Percentiles rank a stretch among this genome's conserved stretches.
Evolutionary conservation across 2,329 filamentous ascomycete genomes (phyloP).

Genomic region (Fusarium humuli): DNA sequence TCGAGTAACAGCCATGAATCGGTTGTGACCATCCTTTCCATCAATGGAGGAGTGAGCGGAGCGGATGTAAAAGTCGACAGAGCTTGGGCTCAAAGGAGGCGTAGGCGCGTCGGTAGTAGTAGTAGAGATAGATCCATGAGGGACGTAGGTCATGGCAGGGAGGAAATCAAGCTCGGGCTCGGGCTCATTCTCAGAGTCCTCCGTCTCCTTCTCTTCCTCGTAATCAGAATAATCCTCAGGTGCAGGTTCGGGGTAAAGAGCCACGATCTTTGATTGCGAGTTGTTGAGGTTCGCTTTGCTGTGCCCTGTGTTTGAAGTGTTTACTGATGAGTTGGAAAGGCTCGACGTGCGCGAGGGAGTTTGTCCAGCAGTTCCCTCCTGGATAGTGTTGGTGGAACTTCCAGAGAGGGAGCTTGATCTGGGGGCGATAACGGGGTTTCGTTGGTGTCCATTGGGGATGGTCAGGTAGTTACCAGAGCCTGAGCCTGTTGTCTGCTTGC

Average conservation of each 20-base stretch:
- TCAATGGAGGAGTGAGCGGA: constrained; percentile 54
- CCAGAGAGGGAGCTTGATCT: constrained; percentile 45
- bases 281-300: constrained; percentile 49
- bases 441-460: constrained; percentile 50
- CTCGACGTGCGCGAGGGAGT: constrained; percentile 49
- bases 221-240: constrained; percentile 42
- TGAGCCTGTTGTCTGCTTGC: constrained; percentile 55
- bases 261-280: constrained; percentile 56
- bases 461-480: constrained; percentile 57
- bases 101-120: constrained; percentile 58
- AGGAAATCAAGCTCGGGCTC: constrained; percentile 33
- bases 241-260: constrained; percentile 50
- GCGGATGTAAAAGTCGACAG: constrained; percentile 61
- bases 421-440: constrained; percentile 29
- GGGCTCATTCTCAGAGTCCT: constrained; percentile 26
- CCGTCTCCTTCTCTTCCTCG: constrained; percentile 28
- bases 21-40: constrained; percentile 48
- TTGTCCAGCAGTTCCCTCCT: constrained; percentile 38
- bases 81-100: constrained; percentile 64
- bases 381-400: constrained; percentile 43
- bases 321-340: constrained; percentile 54
- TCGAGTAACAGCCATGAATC: constrained; percentile 68
- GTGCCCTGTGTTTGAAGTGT: constrained; percentile 51
- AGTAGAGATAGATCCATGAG: constrained; percentile 40
- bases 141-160: constrained; percentile 30